These are phyloP conservation scores for Xerocomellus dryophilus DNA, from an alignment of 768 basidiomycete genomes.

Conservation along the genomic window DNA sequence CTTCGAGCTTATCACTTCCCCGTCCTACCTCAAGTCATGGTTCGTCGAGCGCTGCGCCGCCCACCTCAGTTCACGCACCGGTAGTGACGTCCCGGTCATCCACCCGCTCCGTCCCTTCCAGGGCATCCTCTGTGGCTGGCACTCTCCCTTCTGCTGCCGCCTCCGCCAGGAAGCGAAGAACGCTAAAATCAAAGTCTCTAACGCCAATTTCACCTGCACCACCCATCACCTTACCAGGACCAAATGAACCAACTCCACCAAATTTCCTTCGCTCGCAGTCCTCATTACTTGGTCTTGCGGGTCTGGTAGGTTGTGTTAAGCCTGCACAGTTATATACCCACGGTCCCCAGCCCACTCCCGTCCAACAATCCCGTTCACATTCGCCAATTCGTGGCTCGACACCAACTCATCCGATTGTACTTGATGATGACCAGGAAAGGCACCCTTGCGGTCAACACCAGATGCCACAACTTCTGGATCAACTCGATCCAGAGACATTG, in stretches of 20 bases:
- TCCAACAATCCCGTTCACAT: conserved; percentile 36
- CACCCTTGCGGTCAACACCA: background rate
- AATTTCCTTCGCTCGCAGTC: conserved; percentile 75
- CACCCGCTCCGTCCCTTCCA: conserved; percentile 7
- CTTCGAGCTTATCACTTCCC: conserved; percentile 45
- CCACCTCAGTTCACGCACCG: background rate
- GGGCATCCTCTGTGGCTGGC: conserved; percentile 8
- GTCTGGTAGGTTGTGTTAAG: conserved; percentile 63
- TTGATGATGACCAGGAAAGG: conserved; percentile 54
- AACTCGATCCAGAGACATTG: conserved; percentile 41
- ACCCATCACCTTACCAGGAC: conserved; percentile 60
- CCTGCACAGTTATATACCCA: conserved; percentile 37
- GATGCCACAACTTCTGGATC: conserved; percentile 18
- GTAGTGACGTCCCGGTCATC: conserved; percentile 11
- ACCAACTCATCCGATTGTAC: conserved; percentile 63
- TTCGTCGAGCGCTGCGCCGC: conserved; percentile 39
- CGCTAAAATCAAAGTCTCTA: conserved; percentile 35
- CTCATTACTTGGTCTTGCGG: conserved; percentile 68
- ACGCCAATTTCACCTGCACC: conserved; percentile 50
- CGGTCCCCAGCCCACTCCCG: background rate
- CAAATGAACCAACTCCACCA: conserved; percentile 56
- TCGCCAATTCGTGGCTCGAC: conserved; percentile 49
- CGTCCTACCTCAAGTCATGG: conserved; percentile 19
- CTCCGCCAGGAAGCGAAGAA: conserved; percentile 34
- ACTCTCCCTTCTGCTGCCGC: background rate